Percentiles rank a stretch among this genome's conserved stretches.
Evolutionary conservation across 345 rosid species (phyloP).

Genomic region (Dipteronia sinensis): DNA sequence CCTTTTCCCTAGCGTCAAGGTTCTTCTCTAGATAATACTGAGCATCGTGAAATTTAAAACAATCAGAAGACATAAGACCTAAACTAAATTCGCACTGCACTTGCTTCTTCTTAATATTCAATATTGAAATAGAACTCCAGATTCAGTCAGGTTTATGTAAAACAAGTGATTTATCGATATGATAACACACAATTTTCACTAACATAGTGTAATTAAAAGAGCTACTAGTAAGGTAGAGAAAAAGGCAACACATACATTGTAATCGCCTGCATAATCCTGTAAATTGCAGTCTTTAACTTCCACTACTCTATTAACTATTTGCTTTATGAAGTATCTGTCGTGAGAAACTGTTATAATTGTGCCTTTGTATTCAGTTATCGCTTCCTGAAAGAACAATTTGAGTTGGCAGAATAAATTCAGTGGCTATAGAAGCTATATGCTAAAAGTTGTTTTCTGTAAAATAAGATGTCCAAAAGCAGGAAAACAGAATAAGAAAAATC

Average conservation of each 20-base stretch:
- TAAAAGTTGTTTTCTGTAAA: no score
- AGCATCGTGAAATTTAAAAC: neutral
- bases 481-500: neutral
- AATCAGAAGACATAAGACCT: constrained; percentile 4
- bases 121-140: neutral
- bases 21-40: constrained; percentile 98
- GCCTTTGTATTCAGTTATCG: constrained; percentile 80
- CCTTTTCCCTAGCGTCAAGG: constrained; percentile 78
- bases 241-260: constrained; percentile 51
- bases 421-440: neutral
- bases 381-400: constrained; percentile 60
- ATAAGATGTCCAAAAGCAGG: neutral
- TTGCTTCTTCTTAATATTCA: neutral
- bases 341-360: constrained; percentile 89
- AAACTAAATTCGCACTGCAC: neutral
- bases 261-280: constrained; percentile 84
- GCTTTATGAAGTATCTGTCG: constrained; percentile 89
- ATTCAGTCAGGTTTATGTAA: neutral
- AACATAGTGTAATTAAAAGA: neutral
- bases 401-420: neutral
- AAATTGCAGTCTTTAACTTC: constrained; percentile 72
- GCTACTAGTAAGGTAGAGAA: neutral
- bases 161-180: neutral
- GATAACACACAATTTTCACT: no score
- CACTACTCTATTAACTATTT: constrained; percentile 92